Conservation (phyloP, 768 basidiomycete species). For the Paxillus involutus region DNA sequence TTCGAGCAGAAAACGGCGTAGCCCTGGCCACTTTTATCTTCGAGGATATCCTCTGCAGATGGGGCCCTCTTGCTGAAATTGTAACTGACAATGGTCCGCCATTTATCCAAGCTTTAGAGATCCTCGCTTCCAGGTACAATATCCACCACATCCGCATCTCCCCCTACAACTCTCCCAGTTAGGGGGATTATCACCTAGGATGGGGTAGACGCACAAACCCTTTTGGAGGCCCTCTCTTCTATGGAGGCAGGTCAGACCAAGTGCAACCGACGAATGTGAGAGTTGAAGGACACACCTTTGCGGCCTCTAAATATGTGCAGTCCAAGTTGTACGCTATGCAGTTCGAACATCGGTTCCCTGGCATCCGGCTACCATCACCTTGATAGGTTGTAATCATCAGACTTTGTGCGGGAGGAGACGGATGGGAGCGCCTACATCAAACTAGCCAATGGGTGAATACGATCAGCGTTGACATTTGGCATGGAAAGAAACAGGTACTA, state of each 20-base stretch:
- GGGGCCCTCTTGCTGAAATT: too few species aligned
- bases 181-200: not conserved
- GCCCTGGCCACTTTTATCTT: too few species aligned
- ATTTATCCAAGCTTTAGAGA: too few species aligned
- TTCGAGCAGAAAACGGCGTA: too few species aligned
- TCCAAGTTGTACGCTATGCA: slow-evolving; percentile 47
- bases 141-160: too few species aligned
- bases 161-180: too few species aligned
- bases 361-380: slow-evolving; percentile 66
- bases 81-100: too few species aligned
- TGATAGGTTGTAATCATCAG: not conserved
- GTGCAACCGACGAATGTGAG: not conserved
- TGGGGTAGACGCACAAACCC: slow-evolving; percentile 21
- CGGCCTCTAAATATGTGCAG: slow-evolving; percentile 56
- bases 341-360: slow-evolving; percentile 54
- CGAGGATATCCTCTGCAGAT: too few species aligned
- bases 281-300: slow-evolving; percentile 40
- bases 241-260: not conserved
- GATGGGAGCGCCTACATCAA: slow-evolving; percentile 19
- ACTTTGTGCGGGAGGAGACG: not conserved
- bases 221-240: slow-evolving; percentile 43
- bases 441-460: slow-evolving; percentile 3
- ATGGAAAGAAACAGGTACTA: too few species aligned
- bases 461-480: not conserved
- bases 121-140: too few species aligned